These are phyloP conservation scores for Macaranga tanarius DNA, from an alignment of 441 rosid species.

Conservation along the genomic window DNA sequence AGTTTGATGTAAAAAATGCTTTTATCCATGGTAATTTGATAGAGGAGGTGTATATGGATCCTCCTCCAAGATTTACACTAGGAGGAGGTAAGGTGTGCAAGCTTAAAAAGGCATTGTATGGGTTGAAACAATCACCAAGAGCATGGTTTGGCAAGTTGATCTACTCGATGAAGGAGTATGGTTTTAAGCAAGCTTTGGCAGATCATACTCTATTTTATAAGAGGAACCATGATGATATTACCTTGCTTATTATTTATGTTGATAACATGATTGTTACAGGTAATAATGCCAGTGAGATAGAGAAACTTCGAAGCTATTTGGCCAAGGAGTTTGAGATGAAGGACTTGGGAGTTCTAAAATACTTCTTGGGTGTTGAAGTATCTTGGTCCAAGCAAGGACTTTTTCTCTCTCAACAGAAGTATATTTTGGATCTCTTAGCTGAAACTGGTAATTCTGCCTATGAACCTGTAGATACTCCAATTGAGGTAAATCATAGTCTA, in stretches of 20 bases:
- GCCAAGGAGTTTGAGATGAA: slow-evolving; percentile 2
- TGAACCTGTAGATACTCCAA: background rate
- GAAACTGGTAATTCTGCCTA: background rate
- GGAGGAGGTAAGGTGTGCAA: background rate
- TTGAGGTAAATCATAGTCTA: slow-evolving; percentile 5
- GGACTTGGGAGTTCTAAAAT: background rate
- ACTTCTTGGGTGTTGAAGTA: background rate
- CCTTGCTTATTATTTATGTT: slow-evolving; percentile 9
- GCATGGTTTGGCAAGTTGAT: too few species aligned
- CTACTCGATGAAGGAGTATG: background rate
- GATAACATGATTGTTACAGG: slow-evolving; percentile 6
- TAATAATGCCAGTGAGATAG: background rate
- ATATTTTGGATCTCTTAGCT: background rate
- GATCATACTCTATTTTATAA: slow-evolving; percentile 7
- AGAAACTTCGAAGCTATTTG: slow-evolving; percentile 2
- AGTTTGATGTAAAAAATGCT: background rate
- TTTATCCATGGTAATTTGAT: background rate
- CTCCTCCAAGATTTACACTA: background rate
- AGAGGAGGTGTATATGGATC: background rate
- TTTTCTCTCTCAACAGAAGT: background rate
- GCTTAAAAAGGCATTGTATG: too few species aligned
- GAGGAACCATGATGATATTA: background rate
- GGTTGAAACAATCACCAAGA: too few species aligned
- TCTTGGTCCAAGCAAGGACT: slow-evolving; percentile 6
- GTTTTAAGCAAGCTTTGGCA: slow-evolving; percentile 8